A percentile compares a stretch with the other conserved stretches of the same genome.
phyloP scores from a whole-genome alignment of 73 alveolate genomes.

The Tetrahymena elliotti region DNA sequence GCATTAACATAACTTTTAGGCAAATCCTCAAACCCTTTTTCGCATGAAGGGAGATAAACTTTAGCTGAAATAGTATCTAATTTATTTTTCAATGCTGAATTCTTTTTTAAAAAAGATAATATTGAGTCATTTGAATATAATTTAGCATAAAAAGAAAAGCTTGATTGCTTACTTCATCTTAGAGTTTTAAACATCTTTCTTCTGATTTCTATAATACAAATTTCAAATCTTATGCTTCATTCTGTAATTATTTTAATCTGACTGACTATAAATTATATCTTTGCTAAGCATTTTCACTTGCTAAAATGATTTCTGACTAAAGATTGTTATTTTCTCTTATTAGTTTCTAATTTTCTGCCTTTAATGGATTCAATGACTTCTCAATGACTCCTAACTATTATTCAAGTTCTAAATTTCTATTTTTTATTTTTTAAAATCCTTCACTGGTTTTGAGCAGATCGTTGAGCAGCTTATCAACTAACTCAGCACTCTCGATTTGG shows the following conservation, averaged over 20 bases:
- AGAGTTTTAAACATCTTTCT: background rate
- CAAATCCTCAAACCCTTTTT: background rate
- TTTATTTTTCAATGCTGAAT: background rate
- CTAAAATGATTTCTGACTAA: background rate
- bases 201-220: background rate
- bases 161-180: background rate
- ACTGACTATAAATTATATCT: background rate
- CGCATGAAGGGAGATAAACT: background rate
- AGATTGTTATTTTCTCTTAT: background rate
- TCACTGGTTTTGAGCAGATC: conserved; percentile 90
- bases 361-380: background rate
- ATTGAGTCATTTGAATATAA: background rate
- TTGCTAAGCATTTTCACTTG: background rate
- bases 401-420: conserved; percentile 68
- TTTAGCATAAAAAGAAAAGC: too few species aligned
- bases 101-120: background rate
- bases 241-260: background rate
- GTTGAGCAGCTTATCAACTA: conserved; percentile 78
- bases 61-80: background rate
- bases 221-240: background rate
- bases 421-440: conserved; percentile 87
- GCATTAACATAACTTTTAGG: background rate
- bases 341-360: background rate
- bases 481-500: conserved; percentile 76
- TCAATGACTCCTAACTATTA: background rate